phyloP scores from a whole-genome alignment of 2,329 filamentous ascomycete genomes.

The Diaporthe nobilis region DNA sequence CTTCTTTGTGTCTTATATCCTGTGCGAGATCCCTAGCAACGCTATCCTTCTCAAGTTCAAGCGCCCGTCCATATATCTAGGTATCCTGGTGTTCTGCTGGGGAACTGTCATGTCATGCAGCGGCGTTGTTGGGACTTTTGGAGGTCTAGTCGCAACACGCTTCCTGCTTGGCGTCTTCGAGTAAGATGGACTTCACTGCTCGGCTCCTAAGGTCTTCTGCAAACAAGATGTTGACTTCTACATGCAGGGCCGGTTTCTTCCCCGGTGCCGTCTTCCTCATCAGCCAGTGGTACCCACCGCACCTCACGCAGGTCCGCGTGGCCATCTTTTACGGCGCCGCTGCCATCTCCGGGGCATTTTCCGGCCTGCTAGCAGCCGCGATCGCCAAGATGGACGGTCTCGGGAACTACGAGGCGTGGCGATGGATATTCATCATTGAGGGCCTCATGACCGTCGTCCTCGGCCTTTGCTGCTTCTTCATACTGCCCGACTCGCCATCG shows the following conservation, averaged over 20 bases:
- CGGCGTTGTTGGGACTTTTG: conserved; percentile 59
- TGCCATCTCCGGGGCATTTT: conserved; percentile 57
- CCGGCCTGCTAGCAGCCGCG: conserved; percentile 61
- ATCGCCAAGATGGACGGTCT: conserved; percentile 61
- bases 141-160: conserved; percentile 57
- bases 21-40: conserved; percentile 59
- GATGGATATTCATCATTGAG: conserved; percentile 70
- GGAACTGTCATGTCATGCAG: conserved; percentile 62
- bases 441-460: conserved; percentile 59
- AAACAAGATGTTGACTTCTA: not conserved
- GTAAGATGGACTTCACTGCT: not conserved
- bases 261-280: conserved; percentile 59
- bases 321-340: conserved; percentile 60
- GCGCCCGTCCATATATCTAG: conserved; percentile 54
- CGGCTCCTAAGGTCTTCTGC: not conserved
- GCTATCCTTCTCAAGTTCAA: conserved; percentile 55
- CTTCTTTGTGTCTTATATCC: conserved; percentile 55
- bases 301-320: conserved; percentile 63
- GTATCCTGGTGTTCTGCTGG: conserved; percentile 59
- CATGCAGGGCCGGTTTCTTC: conserved; percentile 56
- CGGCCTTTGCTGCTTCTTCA: conserved; percentile 58
- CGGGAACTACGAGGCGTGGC: conserved; percentile 60
- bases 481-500: conserved; percentile 60
- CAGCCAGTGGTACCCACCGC: conserved; percentile 63
- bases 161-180: conserved; percentile 62